Conservation (phyloP, 352 stramenopile species). For the Pythium sukuiense region DNA sequence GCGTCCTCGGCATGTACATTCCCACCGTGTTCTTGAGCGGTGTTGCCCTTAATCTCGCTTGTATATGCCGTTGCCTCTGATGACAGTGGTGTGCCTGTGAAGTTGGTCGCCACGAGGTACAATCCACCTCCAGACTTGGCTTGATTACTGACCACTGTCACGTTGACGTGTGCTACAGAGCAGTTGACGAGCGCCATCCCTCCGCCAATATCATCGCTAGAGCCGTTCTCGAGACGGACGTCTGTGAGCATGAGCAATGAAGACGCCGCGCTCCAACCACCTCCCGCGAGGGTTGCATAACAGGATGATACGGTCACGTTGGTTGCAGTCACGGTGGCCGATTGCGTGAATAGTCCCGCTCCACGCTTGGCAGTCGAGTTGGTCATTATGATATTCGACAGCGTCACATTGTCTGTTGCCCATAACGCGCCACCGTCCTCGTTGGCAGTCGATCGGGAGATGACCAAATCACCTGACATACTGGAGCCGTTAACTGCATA, state of each 20-base stretch:
- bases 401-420: constrained; percentile 2
- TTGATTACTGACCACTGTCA: constrained; percentile 29
- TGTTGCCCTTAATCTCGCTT: constrained; percentile 7
- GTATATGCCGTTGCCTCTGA: constrained; percentile 15
- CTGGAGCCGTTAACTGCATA: not conserved
- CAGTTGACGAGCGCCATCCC: constrained; percentile 30
- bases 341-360: constrained; percentile 30
- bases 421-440: constrained; percentile 27
- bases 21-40: constrained; percentile 7
- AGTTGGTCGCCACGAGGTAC: constrained; percentile 23
- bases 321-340: not conserved
- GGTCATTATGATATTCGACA: not conserved
- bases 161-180: constrained; percentile 28
- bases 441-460: constrained; percentile 3
- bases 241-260: constrained; percentile 11
- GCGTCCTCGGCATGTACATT: constrained; percentile 16
- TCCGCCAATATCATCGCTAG: constrained; percentile 31
- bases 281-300: constrained; percentile 24
- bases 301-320: constrained; percentile 18
- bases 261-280: constrained; percentile 27
- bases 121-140: constrained; percentile 39
- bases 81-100: not conserved
- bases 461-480: constrained; percentile 7
- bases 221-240: constrained; percentile 1
- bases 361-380: constrained; percentile 27